phyloP scores from a whole-genome alignment of 331 rosid species.

The Cydonia oblonga region DNA sequence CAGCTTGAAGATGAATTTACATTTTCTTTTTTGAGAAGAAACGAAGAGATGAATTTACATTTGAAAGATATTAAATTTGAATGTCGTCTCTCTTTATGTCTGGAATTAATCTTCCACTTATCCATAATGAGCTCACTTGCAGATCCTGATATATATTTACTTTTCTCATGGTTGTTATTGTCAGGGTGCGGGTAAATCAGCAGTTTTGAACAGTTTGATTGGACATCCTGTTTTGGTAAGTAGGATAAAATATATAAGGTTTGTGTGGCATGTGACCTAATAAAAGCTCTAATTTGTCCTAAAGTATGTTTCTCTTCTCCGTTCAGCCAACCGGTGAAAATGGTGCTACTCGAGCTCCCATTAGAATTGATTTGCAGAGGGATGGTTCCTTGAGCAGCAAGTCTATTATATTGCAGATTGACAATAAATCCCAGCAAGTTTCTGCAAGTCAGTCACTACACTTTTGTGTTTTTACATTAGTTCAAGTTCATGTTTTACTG shows the following conservation, averaged over 20 bases:
- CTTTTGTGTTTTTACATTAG: background rate
- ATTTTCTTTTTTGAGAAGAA: too few relatives aligned
- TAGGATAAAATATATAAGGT: background rate
- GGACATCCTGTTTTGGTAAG: conserved; percentile 97
- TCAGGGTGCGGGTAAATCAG: conserved; percentile 96
- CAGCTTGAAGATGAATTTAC: background rate
- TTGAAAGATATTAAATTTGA: background rate
- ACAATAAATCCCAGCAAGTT: conserved; percentile 85
- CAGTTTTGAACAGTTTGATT: conserved; percentile 75
- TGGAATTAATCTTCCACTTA: background rate
- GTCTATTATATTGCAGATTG: conserved; percentile 76
- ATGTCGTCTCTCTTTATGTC: background rate
- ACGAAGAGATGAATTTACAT: background rate
- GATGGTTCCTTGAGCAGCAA: conserved; percentile 75
- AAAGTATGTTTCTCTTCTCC: background rate
- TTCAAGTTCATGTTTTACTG: background rate
- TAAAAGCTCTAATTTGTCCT: background rate
- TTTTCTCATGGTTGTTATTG: conserved; percentile 3
- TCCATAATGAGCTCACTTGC: background rate
- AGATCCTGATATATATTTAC: background rate
- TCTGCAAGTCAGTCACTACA: conserved; percentile 59
- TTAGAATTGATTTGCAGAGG: conserved; percentile 68
- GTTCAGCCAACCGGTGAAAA: conserved; percentile 92
- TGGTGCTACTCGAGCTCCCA: conserved; percentile 97
- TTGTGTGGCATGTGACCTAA: background rate